Conservation (phyloP, 331 rosid species). For the Acacia concinna region DNA sequence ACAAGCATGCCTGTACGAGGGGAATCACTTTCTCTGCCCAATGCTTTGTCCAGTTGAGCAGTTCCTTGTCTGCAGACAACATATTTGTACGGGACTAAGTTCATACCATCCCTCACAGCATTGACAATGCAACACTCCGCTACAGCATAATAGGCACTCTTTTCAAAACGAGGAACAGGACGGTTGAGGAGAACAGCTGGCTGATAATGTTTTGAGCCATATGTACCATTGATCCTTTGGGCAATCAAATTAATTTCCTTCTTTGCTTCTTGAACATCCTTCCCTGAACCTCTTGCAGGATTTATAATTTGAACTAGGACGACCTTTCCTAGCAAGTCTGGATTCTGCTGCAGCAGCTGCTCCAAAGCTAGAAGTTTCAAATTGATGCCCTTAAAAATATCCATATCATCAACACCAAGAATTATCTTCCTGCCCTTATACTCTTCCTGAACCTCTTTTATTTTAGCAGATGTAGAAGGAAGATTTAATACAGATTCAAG, state of each 20-base stretch:
- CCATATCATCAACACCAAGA: constrained; percentile 94
- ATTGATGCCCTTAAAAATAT: constrained; percentile 89
- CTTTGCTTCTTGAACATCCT: constrained; percentile 84
- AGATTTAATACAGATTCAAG: constrained; percentile 79
- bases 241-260: constrained; percentile 73
- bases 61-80: constrained; percentile 91
- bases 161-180: constrained; percentile 79
- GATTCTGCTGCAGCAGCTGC: constrained; percentile 79
- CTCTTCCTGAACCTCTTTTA: constrained; percentile 74
- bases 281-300: constrained; percentile 92
- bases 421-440: constrained; percentile 73
- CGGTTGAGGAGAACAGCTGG: constrained; percentile 83
- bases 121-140: constrained; percentile 96
- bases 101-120: constrained; percentile 97
- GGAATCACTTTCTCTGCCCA: constrained; percentile 50
- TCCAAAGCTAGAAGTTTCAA: constrained; percentile 80
- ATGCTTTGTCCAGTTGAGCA: constrained; percentile 56
- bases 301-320: constrained; percentile 85
- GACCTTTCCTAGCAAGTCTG: constrained; percentile 58
- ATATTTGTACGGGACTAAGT: constrained; percentile 92
- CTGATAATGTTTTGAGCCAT: constrained; percentile 63
- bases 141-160: constrained; percentile 87
- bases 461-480: constrained; percentile 65
- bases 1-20: constrained; percentile 83
- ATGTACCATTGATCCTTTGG: constrained; percentile 63